phyloP scores from a whole-genome alignment of 805 yeast genomes.

The Diddensiella transvaalensis region DNA sequence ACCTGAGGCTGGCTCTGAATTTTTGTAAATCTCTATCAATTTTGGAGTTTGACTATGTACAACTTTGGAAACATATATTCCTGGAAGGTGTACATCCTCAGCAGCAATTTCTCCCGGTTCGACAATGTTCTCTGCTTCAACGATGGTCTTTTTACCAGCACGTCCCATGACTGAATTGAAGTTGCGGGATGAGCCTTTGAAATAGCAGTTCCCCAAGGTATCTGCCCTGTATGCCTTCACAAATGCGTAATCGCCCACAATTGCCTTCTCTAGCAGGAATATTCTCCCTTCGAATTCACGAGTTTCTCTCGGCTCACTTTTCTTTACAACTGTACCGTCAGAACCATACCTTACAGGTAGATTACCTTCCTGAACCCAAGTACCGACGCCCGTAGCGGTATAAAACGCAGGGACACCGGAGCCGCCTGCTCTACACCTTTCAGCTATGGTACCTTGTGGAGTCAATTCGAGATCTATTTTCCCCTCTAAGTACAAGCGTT shows the following conservation, averaged over 20 bases:
- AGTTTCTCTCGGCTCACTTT: conserved; percentile 37
- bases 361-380: conserved; percentile 44
- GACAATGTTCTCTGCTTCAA: conserved; percentile 50
- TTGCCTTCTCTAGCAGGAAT: conserved; percentile 39
- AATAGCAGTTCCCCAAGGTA: conserved; percentile 43
- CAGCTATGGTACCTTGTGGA: conserved; percentile 46
- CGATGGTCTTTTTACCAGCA: conserved; percentile 45
- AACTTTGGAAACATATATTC: conserved; percentile 41
- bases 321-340: conserved; percentile 35
- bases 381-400: conserved; percentile 45
- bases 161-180: conserved; percentile 46
- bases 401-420: conserved; percentile 46
- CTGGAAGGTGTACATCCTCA: conserved; percentile 46
- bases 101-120: conserved; percentile 44
- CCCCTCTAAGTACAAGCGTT: conserved; percentile 39
- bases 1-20: conserved; percentile 15
- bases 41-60: conserved; percentile 43
- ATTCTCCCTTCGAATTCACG: conserved; percentile 39
- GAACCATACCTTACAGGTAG: conserved; percentile 39
- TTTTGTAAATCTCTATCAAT: conserved; percentile 38
- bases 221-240: conserved; percentile 43
- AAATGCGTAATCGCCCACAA: conserved; percentile 41
- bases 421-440: conserved; percentile 43
- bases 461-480: conserved; percentile 40
- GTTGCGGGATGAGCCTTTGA: conserved; percentile 45